A percentile compares a stretch with the other conserved stretches of the same genome.
Evolutionary conservation across 345 rosid genomes (phyloP).

Genomic region (Salix suchowensis): DNA sequence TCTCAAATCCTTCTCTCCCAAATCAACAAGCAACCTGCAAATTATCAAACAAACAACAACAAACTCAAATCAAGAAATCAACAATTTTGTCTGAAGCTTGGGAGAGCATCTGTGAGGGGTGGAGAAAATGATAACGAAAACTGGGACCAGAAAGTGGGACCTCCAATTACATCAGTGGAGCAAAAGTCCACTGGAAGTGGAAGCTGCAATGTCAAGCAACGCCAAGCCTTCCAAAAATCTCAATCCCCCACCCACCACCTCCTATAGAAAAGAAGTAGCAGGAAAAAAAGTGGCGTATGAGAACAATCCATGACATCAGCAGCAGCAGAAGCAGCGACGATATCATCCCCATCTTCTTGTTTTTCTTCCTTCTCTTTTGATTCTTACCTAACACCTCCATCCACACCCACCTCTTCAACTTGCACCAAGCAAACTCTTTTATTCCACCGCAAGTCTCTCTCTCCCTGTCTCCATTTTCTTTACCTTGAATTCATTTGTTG

Average conservation of each 20-base stretch:
- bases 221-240: constrained; percentile 24
- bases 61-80: no score
- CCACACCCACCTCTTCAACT: constrained; percentile 31
- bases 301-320: constrained; percentile 8
- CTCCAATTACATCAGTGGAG: constrained; percentile 35
- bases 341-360: constrained; percentile 5
- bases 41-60: no score
- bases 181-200: constrained; percentile 35
- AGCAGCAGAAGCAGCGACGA: constrained; percentile 1
- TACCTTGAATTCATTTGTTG: constrained; percentile 44
- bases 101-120: constrained; percentile 6
- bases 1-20: no score
- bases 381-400: constrained; percentile 38
- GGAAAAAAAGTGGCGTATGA: not conserved
- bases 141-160: constrained; percentile 29
- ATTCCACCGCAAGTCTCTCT: constrained; percentile 23
- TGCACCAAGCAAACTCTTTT: constrained; percentile 29
- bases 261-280: not conserved
- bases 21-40: no score
- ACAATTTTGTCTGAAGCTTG: constrained; percentile 13
- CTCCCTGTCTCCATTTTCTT: not conserved
- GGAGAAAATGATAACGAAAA: constrained; percentile 19
- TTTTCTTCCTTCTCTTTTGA: constrained; percentile 7
- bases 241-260: constrained; percentile 35
- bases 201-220: constrained; percentile 55